Conservation (phyloP, 2,329 filamentous ascomycete species). For the Immersiporthe knoxdaviesiana region DNA sequence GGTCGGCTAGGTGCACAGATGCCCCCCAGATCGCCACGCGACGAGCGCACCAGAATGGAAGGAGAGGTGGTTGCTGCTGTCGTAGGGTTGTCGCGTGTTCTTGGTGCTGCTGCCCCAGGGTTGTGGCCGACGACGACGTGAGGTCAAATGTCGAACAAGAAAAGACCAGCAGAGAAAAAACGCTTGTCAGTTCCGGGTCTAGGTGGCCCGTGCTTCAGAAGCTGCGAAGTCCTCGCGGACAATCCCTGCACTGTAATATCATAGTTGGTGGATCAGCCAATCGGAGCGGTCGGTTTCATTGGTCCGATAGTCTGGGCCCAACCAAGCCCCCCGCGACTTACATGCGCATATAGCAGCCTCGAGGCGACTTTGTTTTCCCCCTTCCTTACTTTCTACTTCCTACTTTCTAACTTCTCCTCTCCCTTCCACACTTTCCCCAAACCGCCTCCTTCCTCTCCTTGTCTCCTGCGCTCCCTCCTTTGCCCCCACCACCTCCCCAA, state of each 20-base stretch:
- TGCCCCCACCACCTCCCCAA: not conserved
- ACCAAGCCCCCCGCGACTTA: slow-evolving; percentile 9
- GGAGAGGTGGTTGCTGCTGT: not conserved
- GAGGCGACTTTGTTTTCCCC: slow-evolving; percentile 7
- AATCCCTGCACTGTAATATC: too few relatives aligned
- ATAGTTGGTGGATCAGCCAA: not conserved
- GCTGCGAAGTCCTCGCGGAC: too few relatives aligned
- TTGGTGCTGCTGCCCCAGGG: not conserved
- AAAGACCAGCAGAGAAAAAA: not conserved
- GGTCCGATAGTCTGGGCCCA: not conserved
- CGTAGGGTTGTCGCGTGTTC: not conserved
- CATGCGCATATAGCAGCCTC: slow-evolving; percentile 1
- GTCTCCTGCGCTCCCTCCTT: too few relatives aligned
- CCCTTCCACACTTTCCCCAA: not conserved
- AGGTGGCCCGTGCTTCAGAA: slow-evolving; percentile 15
- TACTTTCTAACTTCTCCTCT: not conserved
- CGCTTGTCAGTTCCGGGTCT: not conserved
- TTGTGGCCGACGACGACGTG: not conserved
- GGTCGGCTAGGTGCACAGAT: not conserved
- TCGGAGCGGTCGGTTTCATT: not conserved
- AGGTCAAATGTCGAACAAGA: not conserved
- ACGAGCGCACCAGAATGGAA: not conserved
- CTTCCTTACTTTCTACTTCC: not conserved
- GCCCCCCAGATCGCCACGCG: not conserved
- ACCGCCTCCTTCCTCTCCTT: not conserved